Evolutionary conservation across 2,329 filamentous ascomycete species (phyloP).

Genomic region (Xylaria sp.): DNA sequence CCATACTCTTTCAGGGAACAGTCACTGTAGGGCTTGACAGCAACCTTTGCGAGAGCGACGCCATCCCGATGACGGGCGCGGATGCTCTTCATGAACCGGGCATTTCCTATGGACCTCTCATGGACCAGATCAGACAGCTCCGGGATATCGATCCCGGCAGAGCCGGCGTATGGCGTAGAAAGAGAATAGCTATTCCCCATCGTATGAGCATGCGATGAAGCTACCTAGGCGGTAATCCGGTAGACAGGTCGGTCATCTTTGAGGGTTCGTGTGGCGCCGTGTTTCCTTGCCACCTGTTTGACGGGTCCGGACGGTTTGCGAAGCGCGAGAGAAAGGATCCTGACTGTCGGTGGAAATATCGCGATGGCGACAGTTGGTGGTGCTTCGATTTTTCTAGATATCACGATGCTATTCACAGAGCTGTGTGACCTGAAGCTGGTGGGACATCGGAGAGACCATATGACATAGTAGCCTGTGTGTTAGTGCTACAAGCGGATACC

Average conservation of each 20-base stretch:
- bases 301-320: neutral
- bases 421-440: no score
- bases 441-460: no score
- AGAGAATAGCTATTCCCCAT: slow-evolving; percentile 99
- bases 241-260: slow-evolving; percentile 31
- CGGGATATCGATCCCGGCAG: slow-evolving; percentile 91
- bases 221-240: slow-evolving; percentile 42
- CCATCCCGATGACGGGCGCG: slow-evolving; percentile 90
- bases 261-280: neutral
- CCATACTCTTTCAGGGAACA: slow-evolving; percentile 85
- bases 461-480: no score
- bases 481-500: no score
- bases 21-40: slow-evolving; percentile 89
- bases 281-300: neutral
- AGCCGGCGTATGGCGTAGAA: slow-evolving; percentile 88
- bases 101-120: slow-evolving; percentile 90
- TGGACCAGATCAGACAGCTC: slow-evolving; percentile 92
- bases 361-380: no score
- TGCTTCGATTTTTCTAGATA: no score
- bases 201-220: slow-evolving; percentile 43
- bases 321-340: neutral
- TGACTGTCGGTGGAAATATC: neutral
- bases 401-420: no score
- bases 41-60: slow-evolving; percentile 91
- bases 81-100: slow-evolving; percentile 96